Evolutionary conservation across 768 basidiomycete genomes (phyloP), one percentile per base, ranked within the genome.

Genomic region (Hydnum rufescens): DNA sequence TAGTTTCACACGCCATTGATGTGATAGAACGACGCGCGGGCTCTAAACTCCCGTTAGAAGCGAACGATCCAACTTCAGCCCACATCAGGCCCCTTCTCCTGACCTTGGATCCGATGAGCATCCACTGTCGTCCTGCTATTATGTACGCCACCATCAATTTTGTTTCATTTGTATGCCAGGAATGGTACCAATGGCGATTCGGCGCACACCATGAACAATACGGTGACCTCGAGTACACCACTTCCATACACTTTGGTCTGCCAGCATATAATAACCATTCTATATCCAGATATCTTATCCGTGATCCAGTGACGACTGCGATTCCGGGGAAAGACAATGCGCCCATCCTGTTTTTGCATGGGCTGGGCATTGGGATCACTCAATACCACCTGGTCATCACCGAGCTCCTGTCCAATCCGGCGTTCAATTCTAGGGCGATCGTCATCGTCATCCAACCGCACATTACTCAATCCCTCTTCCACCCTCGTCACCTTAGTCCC

Each of bases 281-380:
- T 8, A 26, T 39, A 39, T 39, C 16, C 25, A 85, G 82, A 59
- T 90, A 88, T 62, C 69, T 89, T 25, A 63, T 89, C 22, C 76
- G 82, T 42, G 67, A 79, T 32, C 89, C 90, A 2, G 59, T 65
- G 4, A 63, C 68, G 13, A 89, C 86, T n/a, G n/a, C n/a, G n/a
- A n/a, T n/a, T n/a, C n/a, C n/a, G n/a, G 85, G 68, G 62, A 63
- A 18, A 70, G 62, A 36, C 78, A 74, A 25, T 71, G 70, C 75
- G 39, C 90, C 90, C 0, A 65, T 92, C 32, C 72, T 95, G 16
- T 87, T 90, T 61, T 63, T 88, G 32, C 89, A 95, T 60, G 92
- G 92, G 2, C 75, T 97, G 1, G 90, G 90, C 5, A 71, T 92
- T 48, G 89, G 89, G 2, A 64, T 86, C 6, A 60, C 78, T 19